phyloP scores from a whole-genome alignment of 2,329 filamentous ascomycete genomes.

The Venturia aucupariae region DNA sequence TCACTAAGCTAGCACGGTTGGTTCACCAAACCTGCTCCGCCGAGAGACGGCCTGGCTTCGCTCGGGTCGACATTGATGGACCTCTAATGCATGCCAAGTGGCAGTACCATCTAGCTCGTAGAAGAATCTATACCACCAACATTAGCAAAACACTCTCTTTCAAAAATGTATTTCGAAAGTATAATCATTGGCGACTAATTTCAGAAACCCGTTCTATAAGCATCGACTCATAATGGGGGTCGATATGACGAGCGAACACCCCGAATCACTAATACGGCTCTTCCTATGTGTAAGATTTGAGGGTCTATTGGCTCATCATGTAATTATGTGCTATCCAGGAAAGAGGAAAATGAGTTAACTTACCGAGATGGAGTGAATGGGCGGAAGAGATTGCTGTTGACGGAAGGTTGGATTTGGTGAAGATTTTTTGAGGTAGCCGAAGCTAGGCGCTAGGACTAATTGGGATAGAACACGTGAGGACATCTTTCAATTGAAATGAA shows the following conservation, averaged over 20 bases:
- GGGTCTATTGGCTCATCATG: conserved; percentile 18
- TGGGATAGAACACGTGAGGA: background rate
- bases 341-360: background rate
- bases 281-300: conserved; percentile 35
- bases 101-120: background rate
- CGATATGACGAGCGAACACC: conserved; percentile 37
- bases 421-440: background rate
- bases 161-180: background rate
- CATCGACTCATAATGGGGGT: conserved; percentile 33
- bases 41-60: background rate
- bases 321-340: background rate
- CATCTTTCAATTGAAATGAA: background rate
- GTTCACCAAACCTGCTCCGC: background rate
- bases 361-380: background rate
- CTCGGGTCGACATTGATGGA: background rate
- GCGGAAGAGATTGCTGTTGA: background rate
- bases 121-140: background rate
- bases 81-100: too few relatives aligned
- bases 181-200: conserved; percentile 15
- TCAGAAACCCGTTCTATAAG: conserved; percentile 41
- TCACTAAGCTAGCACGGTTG: background rate
- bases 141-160: background rate
- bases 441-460: background rate
- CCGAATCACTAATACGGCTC: conserved; percentile 45
- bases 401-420: background rate